Base-by-base conservation (phyloP, 371 early-diverging fungal species). In the Lichtheimia corymbifera region DNA sequence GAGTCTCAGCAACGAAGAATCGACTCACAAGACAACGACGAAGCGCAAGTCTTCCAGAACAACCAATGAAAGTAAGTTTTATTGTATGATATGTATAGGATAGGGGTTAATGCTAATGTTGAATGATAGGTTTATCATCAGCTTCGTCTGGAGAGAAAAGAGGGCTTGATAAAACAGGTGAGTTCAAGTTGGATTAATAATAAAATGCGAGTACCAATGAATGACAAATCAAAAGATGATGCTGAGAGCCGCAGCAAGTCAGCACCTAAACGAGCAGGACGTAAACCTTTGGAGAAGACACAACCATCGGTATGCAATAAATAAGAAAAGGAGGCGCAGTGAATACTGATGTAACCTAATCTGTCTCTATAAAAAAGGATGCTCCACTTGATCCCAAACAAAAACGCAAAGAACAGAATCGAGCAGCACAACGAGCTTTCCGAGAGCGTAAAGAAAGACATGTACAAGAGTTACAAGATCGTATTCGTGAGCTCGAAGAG, bases 401-500 rank as follows among this genome's bases (percentile, higher is more conserved):
- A 71, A 90, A 90, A 64, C 84, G 91, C 58, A 87, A 88, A 18
- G 91, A 90, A 9, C 90, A 91, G 71, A 91, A 91, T 64, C 73
- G 91, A 54, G 90, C 89, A 12, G 91, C 91, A 12, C 91, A 91
- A 66, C 77, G 91, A 13, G 91, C 91, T 0, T 91, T 91, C 65
- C 77, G 91, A 50, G 89, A 91, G 59, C 84, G 91, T 53, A 87
- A 87, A 72, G 88, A 90, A 59, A 75, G 82, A 55, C 85, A 89
- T 66, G 82, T 90, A 22, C 66, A 80, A 53, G 79, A 83, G 27
- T 68, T 91, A 11, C 88, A 90, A 57, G 83, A 76, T 43, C 75
- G 81, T 17, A 87, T 92, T 56, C 79, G 77, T 47, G 86, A 85
- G 35, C 75, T 92, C 14, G 82, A 84, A 42, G 84, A 82, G 42